phyloP scores from a whole-genome alignment of 139 green algal genomes.

The Micromonas commoda region DNA sequence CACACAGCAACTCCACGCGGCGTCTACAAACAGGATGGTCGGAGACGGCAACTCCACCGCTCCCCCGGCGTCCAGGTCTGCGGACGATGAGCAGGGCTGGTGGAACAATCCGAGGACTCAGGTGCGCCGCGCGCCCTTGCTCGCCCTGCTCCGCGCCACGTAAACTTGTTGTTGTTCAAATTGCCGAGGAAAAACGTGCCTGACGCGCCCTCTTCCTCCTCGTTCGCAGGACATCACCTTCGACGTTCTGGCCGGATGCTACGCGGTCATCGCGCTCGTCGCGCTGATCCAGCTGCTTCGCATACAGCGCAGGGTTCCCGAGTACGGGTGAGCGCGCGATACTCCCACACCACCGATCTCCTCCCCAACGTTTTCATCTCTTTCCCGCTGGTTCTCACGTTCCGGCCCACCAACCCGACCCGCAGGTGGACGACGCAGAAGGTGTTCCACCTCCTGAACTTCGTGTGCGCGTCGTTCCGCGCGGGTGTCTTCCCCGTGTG shows the following conservation, averaged over 20 bases:
- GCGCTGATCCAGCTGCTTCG: conserved; percentile 42
- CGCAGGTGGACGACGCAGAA: conserved; percentile 99
- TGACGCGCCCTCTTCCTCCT: not conserved
- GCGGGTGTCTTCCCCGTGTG: conserved; percentile 69
- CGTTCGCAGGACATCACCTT: not conserved
- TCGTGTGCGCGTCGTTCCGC: conserved; percentile 60
- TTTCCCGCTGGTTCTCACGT: too few species aligned
- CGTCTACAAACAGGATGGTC: too few species aligned
- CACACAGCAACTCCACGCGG: too few species aligned
- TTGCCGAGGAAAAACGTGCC: too few species aligned
- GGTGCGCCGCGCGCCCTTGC: not conserved
- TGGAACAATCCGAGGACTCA: not conserved
- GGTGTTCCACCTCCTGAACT: conserved; percentile 97
- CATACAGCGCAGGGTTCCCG: conserved; percentile 87
- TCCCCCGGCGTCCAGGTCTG: not conserved
- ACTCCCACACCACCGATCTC: too few species aligned
- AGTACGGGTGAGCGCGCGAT: too few species aligned
- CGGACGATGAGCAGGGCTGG: not conserved
- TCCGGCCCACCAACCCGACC: too few species aligned
- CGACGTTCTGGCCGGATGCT: conserved; percentile 2
- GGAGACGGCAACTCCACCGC: too few species aligned
- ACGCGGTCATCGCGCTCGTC: conserved; percentile 18
- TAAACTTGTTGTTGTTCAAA: not conserved
- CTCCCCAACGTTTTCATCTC: too few species aligned
- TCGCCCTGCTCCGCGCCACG: not conserved